Evolutionary conservation across 1,139 yeast species (phyloP), one percentile per base, ranked within the genome.

Genomic region (Pneumocystis canis): DNA sequence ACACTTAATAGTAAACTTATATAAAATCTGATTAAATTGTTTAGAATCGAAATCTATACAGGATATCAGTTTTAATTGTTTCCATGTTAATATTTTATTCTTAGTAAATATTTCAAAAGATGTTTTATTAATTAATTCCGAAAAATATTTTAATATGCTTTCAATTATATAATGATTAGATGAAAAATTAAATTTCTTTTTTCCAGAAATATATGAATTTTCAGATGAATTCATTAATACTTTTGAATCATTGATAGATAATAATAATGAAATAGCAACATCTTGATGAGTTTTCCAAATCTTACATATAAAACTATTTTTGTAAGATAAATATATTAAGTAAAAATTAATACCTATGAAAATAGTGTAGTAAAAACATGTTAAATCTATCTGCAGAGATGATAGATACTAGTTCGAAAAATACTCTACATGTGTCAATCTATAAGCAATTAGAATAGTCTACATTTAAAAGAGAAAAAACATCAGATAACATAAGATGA

Each of bases 361-460:
- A 63, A 60, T 63, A 66, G 4, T 68, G 67, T 40, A 67, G 58
- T 47, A 67, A 63, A 63, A 69, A 70, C 58, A 61, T 66, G 25
- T 65, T 63, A 62, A 70, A 70, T 14, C 67, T 68, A 2, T 68
- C 63, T 9, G 68, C 66, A 2, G 77, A 63, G n/a, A 67, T 66
- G 1, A 73, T 72, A 25, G 79, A 66, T 3, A 79, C 73, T 11
- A 75, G 68, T 2, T 71, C 70, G 65, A 81, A 79, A 59, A 84
- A 75, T 3, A 75, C 64, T 20, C 69, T 61, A 58, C 70, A 69
- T 53, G 66, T 39, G 2, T 57, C 39, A 32, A 20, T 18, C 40
- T 57, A 35, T 39, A 25, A 30, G 28, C 11, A 28, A 57, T 35
- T 57, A 39, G 59, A 35, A 35, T 35, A 39, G 20, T 35, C 30